Base-by-base conservation (phyloP, 1,139 yeast species). In the Lodderomyces margitis region DNA sequence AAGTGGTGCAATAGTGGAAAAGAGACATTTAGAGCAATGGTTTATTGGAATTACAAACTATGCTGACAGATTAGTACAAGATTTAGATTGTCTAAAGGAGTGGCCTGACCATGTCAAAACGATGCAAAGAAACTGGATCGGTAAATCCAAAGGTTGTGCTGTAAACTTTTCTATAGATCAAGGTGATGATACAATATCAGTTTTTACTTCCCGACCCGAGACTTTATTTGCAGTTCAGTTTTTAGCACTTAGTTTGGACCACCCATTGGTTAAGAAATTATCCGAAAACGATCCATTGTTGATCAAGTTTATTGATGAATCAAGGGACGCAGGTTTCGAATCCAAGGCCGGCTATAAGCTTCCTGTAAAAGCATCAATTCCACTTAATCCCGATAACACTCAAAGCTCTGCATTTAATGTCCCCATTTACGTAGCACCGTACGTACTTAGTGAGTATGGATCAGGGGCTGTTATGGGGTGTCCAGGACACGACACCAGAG, bases 391-490 rank as follows among this genome's bases (percentile, higher is more conserved):
- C 0, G 40, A 51, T 16, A 64, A 66, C 15, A 41, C 54, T 2
- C 38, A 23, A 1, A 30, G 19, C 1, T 34, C 41, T 3, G 36
- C 27, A 0, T 68, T 41, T 44, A 51, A 62, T 21, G 50, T 91
- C 5, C 97, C 97, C 0, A 80, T 92, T 0, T 92, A 78, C 66
- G 91, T 76, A 2, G 96, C 98, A 0, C 96, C 97, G 0, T 92
- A 89, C 61, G 98, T 92, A 1, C 61, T 91, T 30, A 81, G 86
- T 4, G 68, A 76, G 4, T 91, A 91, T 57, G 98, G 97, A 0
- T 78, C 78, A 48, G 96, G 96, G 36, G 95, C 96, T 1, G 98
- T 92, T 0, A 91, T 92, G 98, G 98, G 98, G 1, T 87, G 95
- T 54, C 98, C 98, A 2, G 96, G 85, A 0, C 98, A 91, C 60